phyloP scores from a whole-genome alignment of 148 eudicot species.

The Gaultheria prostrata region DNA sequence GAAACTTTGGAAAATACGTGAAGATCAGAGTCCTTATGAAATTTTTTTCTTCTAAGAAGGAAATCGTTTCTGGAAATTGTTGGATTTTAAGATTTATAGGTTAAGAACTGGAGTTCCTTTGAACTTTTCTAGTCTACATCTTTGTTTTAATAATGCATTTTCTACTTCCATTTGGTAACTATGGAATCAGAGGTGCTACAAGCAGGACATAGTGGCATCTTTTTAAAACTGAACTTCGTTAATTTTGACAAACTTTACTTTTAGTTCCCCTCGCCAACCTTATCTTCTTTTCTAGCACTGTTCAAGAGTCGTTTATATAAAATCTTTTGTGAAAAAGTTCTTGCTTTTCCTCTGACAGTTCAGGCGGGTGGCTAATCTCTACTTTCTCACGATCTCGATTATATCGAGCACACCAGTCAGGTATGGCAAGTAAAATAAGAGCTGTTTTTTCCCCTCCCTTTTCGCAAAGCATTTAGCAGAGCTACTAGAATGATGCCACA shows the following conservation, averaged over 20 bases:
- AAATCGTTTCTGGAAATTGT: background rate
- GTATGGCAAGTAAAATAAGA: constrained; percentile 29
- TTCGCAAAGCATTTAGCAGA: background rate
- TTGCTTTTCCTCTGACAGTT: constrained; percentile 57
- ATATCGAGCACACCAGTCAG: constrained; percentile 80
- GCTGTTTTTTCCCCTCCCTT: background rate
- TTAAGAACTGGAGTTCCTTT: background rate
- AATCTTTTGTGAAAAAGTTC: constrained; percentile 16
- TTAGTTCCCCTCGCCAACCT: background rate
- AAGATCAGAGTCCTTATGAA: background rate
- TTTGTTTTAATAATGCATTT: background rate
- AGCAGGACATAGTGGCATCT: background rate
- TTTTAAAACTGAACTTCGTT: background rate
- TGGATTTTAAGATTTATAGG: background rate
- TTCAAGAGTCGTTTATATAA: background rate
- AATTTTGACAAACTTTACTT: background rate
- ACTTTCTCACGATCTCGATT: constrained; percentile 77
- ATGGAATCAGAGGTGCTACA: background rate
- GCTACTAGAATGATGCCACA: background rate
- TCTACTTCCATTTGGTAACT: background rate
- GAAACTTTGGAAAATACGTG: background rate
- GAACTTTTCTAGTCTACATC: background rate
- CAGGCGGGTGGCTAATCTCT: constrained; percentile 87
- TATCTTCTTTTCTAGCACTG: background rate
- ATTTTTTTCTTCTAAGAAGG: background rate